Base-by-base conservation (phyloP, 768 basidiomycete species). In the Macrocybe gigantea region DNA sequence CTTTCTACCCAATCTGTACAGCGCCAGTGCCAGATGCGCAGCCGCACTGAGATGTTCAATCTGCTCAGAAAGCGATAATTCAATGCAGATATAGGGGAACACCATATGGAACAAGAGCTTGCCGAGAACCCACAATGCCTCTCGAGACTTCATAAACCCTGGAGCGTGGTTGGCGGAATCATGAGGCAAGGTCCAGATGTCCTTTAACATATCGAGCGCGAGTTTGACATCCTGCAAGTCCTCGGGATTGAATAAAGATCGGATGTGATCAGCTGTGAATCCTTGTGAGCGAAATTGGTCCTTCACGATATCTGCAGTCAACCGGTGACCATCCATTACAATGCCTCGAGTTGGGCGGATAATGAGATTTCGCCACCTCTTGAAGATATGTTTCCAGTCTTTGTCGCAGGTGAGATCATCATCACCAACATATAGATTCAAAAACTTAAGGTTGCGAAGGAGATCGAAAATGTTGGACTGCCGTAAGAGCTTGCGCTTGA, bases 331-430 rank as follows among this genome's bases (percentile, higher is more conserved):
- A 45, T 56, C 22, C 10, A 67, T 39, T 1, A 30, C 32, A 8
- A 64, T 39, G 1, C 68, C 68, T 1, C 37, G 35, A 0, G n/a
- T 6, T 9, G 40, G 29, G 5, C 65, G 60, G 6, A 70, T 44
- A 10, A 60, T n/a, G 7, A 59, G 46, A 48, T 67, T 67, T 3
- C 66, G 54, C 12, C 56, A 41, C 0, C 61, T 55, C 50, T 70
- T 69, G 41, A 67, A 48, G 38, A 67, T 48, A 49, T 70, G 69
- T 44, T 66, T 65, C 12, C 40, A 63, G 45, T 69, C 68, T 38
- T 66, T 69, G 37, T 70, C 67, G 1, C 47, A 44, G 6, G 68
- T 69, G 5, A 69, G 10, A 42, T 69, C 65, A 41, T 69, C 58
- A 31, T 57, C 54, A 5, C 68, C 65, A 13, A 65, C 63, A 11